A percentile compares a stretch with the other conserved stretches of the same genome.
Conservation (phyloP, 1,284 basidiomycete species). For the Apiotrichum montevideense region DNA sequence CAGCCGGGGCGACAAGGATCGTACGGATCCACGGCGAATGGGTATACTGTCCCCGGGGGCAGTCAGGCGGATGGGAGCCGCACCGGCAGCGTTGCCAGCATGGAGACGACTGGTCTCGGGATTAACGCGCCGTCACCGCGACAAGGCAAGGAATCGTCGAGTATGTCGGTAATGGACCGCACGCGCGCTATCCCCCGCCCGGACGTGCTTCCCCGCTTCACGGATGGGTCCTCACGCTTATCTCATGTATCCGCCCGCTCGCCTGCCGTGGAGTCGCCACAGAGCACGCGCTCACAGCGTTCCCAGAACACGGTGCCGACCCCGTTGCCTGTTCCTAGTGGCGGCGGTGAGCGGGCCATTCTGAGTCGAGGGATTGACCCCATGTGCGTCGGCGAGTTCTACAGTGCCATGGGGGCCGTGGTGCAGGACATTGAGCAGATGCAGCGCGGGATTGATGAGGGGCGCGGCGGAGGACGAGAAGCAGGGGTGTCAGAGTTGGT, state of each 20-base stretch:
- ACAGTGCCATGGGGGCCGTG: slow-evolving; percentile 36
- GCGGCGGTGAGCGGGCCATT: slow-evolving; percentile 31
- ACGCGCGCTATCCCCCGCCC: slow-evolving; percentile 11
- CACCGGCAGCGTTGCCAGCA: not conserved
- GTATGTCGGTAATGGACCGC: slow-evolving; percentile 14
- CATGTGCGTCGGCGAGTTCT: slow-evolving; percentile 38
- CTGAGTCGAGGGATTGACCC: slow-evolving; percentile 36
- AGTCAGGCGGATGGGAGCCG: not conserved
- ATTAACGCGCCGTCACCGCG: not conserved
- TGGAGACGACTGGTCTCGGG: not conserved
- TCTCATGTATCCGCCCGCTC: not conserved
- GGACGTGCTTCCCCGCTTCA: slow-evolving; percentile 12
- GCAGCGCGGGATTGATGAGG: slow-evolving; percentile 37
- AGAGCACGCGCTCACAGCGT: not conserved
- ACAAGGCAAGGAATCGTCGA: not conserved
- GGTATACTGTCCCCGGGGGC: too few species aligned
- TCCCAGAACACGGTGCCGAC: not conserved
- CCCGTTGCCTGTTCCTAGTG: slow-evolving; percentile 3
- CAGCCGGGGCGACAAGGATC: slow-evolving; percentile 1
- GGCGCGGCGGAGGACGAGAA: slow-evolving; percentile 38
- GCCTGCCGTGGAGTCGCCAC: not conserved
- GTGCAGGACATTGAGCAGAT: slow-evolving; percentile 43
- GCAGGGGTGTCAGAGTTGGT: slow-evolving; percentile 40
- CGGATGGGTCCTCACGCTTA: not conserved
- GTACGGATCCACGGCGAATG: not conserved